Base-by-base conservation (phyloP, 805 yeast genomes). In the Candida glaebosa region DNA sequence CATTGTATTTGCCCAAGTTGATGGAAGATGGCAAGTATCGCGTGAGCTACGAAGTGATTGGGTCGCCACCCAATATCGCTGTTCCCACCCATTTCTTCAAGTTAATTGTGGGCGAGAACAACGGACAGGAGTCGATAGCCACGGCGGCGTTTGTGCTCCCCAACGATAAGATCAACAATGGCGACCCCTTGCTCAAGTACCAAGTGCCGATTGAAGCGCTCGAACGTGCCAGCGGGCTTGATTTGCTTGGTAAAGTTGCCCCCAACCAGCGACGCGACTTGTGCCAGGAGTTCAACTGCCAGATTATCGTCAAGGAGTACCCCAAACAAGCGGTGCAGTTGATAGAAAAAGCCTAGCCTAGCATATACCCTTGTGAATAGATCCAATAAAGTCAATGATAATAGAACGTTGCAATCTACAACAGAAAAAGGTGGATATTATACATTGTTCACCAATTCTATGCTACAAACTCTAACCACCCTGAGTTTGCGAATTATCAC, bases 51-150 rank as follows among this genome's bases (percentile, higher is more conserved):
- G 98, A 93, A 64, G 86, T 93, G 32, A 87, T 93, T 58, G 99
- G 99, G 2, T 86, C 88, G 53, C 99, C 99, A 8, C 98, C 99
- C 38, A 87, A 79, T 54, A 75, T 93, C 40, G 98, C 99, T 0
- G 99, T 93, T 8, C 99, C 99, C 18, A 93, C 99, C 0, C 99
- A 93, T 61, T 93, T 93, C 57, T 93, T 82, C 76, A 93, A 93
- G 67, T 66, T 93, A 44, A 69, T 93, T 41, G 87, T 93, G 36
- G 97, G 93, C 6, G 98, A 93, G 60, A 65, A 59, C 28, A 53
- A 62, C 40, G 62, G 72, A 10, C 48, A 53, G 37, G 68, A 68
- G 6, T 70, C 69, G 10, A 66, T 87, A 9, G 79, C 91, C 2
- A 87, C 88, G 6, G 98, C 85, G 1, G 96, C 98, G 0, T 93